Conservation (phyloP, 768 basidiomycete species). For the Obba rivulosa region DNA sequence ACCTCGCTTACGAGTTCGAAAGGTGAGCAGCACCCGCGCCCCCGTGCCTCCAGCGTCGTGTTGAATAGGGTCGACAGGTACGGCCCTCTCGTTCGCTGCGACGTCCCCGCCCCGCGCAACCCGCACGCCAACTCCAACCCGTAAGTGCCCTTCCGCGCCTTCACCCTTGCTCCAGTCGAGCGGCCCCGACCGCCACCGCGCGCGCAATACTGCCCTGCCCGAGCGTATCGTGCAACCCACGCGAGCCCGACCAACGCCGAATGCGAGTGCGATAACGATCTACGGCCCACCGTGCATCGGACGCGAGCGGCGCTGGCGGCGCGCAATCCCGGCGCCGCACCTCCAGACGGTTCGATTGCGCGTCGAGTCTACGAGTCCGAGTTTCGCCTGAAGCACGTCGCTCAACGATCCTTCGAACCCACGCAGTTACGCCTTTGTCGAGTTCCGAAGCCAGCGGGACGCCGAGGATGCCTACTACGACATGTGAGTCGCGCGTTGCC, state of each 20-base stretch:
- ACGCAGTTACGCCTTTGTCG: slow-evolving; percentile 82
- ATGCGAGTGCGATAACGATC: too few species aligned
- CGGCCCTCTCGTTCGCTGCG: slow-evolving; percentile 81
- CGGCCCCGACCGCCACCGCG: slow-evolving; percentile 16
- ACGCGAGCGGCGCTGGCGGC: slow-evolving; percentile 8
- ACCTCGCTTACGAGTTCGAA: slow-evolving; percentile 85
- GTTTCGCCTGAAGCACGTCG: slow-evolving; percentile 37
- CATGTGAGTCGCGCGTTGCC: slow-evolving; percentile 45
- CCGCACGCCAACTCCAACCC: slow-evolving; percentile 69
- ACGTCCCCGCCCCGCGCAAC: slow-evolving; percentile 84
- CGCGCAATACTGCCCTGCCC: slow-evolving; percentile 4
- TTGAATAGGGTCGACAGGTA: slow-evolving; percentile 40
- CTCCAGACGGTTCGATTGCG: slow-evolving; percentile 8
- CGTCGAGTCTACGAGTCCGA: slow-evolving; percentile 17
- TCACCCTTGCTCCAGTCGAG: slow-evolving; percentile 30
- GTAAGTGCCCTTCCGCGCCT: slow-evolving; percentile 50
- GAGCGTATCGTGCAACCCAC: slow-evolving; percentile 9
- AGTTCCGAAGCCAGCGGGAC: slow-evolving; percentile 72
- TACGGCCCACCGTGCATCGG: too few species aligned
- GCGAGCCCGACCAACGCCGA: too few species aligned
- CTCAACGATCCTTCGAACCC: slow-evolving; percentile 46
- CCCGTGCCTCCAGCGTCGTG: slow-evolving; percentile 2
- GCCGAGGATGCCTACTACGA: slow-evolving; percentile 83
- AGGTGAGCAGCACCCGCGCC: slow-evolving; percentile 38
- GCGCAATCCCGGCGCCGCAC: slow-evolving; percentile 2